Conservation (phyloP, 169 alveolate genomes). For the Plasmodium vivax region DNA sequence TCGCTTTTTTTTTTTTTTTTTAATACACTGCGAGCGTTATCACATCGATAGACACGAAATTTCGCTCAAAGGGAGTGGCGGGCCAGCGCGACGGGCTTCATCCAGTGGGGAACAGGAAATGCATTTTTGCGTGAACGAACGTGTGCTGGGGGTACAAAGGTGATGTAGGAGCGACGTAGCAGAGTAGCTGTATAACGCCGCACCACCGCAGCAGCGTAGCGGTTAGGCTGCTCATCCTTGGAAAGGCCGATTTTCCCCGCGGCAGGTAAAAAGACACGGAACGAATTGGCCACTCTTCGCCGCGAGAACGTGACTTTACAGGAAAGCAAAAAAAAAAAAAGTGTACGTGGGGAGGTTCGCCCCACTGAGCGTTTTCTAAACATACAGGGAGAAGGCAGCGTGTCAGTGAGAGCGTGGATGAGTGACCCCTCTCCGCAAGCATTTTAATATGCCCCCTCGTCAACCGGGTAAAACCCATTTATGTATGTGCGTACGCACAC, state of each 20-base stretch:
- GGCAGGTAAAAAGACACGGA: slow-evolving; percentile 41
- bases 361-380: not conserved
- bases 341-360: not conserved
- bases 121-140: not conserved
- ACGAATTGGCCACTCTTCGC: not conserved
- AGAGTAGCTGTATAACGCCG: no score
- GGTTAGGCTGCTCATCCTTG: not conserved
- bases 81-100: not conserved
- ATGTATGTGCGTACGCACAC: not conserved
- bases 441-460: not conserved
- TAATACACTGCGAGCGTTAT: slow-evolving; percentile 10
- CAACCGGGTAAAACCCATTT: not conserved
- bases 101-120: not conserved
- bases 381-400: not conserved
- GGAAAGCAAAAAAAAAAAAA: not conserved
- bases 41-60: slow-evolving; percentile 41
- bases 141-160: not conserved
- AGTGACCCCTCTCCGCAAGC: not conserved
- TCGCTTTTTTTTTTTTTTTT: not conserved
- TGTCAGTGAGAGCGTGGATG: not conserved
- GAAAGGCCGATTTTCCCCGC: not conserved
- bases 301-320: not conserved
- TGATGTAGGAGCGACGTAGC: not conserved
- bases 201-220: not conserved
- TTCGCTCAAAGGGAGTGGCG: not conserved